phyloP scores from a whole-genome alignment of 257 asterid species.

The Scutellaria baicalensis region DNA sequence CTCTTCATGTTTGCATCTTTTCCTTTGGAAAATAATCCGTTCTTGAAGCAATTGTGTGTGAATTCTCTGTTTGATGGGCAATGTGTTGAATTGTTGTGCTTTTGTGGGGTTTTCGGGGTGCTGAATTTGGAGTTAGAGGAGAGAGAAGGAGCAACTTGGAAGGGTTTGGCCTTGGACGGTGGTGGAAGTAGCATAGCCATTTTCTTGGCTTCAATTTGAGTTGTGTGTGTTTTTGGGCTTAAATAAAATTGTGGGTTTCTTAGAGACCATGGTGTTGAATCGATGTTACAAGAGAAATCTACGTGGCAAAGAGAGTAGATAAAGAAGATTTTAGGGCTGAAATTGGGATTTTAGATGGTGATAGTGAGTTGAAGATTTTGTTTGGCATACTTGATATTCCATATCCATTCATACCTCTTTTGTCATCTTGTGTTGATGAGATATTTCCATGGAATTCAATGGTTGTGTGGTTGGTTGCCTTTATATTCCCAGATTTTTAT shows the following conservation, averaged over 20 bases:
- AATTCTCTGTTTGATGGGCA: background rate
- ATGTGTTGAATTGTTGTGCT: slow-evolving; percentile 3
- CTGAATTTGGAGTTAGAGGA: slow-evolving; percentile 7
- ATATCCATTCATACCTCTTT: background rate
- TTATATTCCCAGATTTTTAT: slow-evolving; percentile 18
- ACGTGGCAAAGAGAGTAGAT: slow-evolving; percentile 32
- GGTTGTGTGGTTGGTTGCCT: slow-evolving; percentile 32
- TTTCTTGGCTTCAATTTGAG: slow-evolving; percentile 18
- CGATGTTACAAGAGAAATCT: slow-evolving; percentile 1
- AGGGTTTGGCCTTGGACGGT: slow-evolving; percentile 29
- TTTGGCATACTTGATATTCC: background rate
- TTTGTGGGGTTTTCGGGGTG: slow-evolving; percentile 8
- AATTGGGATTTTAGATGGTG: slow-evolving; percentile 1
- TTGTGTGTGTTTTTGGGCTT: slow-evolving; percentile 3
- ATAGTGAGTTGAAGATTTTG: slow-evolving; percentile 21
- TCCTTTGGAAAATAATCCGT: slow-evolving; percentile 1
- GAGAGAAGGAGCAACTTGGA: slow-evolving; percentile 21
- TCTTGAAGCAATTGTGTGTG: slow-evolving; percentile 1
- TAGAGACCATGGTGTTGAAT: slow-evolving; percentile 12
- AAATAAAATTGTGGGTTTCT: slow-evolving; percentile 16
- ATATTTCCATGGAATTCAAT: slow-evolving; percentile 15
- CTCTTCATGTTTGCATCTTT: slow-evolving; percentile 15
- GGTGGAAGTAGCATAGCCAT: slow-evolving; percentile 46
- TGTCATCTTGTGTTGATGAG: slow-evolving; percentile 23
- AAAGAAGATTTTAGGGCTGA: slow-evolving; percentile 23